A percentile compares a stretch with the other conserved stretches of the same genome.
These are phyloP conservation scores for Periglandula ipomoeae DNA, from an alignment of 2,329 filamentous ascomycete species.

Conservation along the genomic window DNA sequence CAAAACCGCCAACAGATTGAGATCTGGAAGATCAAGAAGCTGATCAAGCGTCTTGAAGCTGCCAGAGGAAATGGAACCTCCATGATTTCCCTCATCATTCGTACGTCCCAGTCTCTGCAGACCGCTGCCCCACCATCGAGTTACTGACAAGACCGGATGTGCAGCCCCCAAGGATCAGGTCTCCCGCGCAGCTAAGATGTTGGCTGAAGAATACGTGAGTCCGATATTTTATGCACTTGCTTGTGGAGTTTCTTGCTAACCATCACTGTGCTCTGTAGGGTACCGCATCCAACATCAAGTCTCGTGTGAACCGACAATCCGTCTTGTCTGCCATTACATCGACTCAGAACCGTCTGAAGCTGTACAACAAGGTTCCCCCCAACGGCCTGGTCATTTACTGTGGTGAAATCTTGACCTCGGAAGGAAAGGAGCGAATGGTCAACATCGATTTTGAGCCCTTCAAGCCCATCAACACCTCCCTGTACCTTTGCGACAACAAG, in stretches of 20 bases:
- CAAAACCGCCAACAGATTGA: slow-evolving; percentile 42
- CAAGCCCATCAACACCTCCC: slow-evolving; percentile 99
- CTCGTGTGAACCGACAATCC: slow-evolving; percentile 95
- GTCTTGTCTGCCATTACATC: slow-evolving; percentile 97
- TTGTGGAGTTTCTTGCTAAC: slow-evolving; percentile 41
- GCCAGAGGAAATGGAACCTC: slow-evolving; percentile 97
- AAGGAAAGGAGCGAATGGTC: slow-evolving; percentile 99
- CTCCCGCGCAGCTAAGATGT: slow-evolving; percentile 94
- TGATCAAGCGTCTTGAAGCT: slow-evolving; percentile 96
- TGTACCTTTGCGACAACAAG: slow-evolving; percentile 99
- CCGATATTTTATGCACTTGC: not conserved
- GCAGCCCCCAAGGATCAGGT: slow-evolving; percentile 95
- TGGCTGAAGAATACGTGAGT: slow-evolving; percentile 98
- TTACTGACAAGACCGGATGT: slow-evolving; percentile 5
- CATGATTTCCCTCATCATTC: slow-evolving; percentile 99
- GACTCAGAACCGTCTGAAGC: slow-evolving; percentile 96
- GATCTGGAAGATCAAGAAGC: slow-evolving; percentile 98
- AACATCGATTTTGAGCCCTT: slow-evolving; percentile 99
- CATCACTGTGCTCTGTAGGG: slow-evolving; percentile 47
- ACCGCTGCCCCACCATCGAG: not conserved
- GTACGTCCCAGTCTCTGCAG: slow-evolving; percentile 42
- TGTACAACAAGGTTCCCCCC: slow-evolving; percentile 97
- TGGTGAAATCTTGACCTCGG: slow-evolving; percentile 98
- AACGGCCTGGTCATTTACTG: slow-evolving; percentile 98
- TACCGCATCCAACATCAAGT: slow-evolving; percentile 99